Conservation (phyloP, 148 eudicot genomes). For the Rhododendron griersonianum region DNA sequence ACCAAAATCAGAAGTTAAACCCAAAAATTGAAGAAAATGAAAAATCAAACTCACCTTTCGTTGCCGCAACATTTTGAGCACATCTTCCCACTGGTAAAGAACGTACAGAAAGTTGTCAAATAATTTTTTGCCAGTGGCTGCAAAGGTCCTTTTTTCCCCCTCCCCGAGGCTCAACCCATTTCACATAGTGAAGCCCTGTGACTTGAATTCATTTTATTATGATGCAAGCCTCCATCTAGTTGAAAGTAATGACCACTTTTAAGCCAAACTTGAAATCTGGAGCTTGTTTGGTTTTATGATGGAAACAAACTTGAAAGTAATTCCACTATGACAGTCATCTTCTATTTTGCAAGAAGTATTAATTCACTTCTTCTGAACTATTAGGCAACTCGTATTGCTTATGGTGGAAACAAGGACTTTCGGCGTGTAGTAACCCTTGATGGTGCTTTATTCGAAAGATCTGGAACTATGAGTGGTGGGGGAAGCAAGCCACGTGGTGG, state of each 20-base stretch:
- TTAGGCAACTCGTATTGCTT: constrained; percentile 94
- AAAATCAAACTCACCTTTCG: background rate
- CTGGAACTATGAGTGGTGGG: constrained; percentile 99
- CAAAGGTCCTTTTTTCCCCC: background rate
- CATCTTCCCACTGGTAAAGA: background rate
- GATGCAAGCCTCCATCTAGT: background rate
- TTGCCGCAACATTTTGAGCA: background rate
- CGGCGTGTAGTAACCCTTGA: constrained; percentile 87
- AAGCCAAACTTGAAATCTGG: background rate
- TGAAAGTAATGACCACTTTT: background rate
- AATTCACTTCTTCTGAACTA: background rate
- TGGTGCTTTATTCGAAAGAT: constrained; percentile 86
- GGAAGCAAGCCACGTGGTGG: constrained; percentile 96
- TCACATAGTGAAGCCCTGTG: background rate
- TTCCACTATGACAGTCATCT: background rate
- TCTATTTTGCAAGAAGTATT: background rate
- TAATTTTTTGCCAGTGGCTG: background rate
- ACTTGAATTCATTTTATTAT: background rate
- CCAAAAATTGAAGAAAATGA: background rate
- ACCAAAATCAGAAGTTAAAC: background rate
- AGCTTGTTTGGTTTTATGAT: background rate
- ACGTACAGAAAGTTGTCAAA: background rate
- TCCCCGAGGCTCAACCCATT: background rate
- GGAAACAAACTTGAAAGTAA: background rate
- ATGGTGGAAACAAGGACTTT: constrained; percentile 61